Evolutionary conservation across 192 early-diverging fungal genomes (phyloP), one percentile per base, ranked within the genome.

Genomic region (Coemansia sp.): DNA sequence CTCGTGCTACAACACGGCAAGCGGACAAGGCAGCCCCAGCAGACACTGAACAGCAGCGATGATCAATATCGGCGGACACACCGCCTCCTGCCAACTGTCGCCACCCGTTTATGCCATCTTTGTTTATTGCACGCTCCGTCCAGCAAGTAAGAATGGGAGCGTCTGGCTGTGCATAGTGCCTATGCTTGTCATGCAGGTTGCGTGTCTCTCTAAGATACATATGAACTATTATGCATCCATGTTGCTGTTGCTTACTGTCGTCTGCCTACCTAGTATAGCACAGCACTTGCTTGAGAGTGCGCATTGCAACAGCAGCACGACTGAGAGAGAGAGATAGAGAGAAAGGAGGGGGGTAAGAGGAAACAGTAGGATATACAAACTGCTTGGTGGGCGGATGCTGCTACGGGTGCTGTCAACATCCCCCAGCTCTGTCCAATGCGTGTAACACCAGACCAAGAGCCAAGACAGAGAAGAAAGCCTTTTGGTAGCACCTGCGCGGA

Each of bases 1-100:
- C 42, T 37, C 57, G 73, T 65, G 62, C 72, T 53, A 46, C 14
- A 43, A 54, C 2, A 38, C 38, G 37, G 40, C 16, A 38, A 22
- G 40, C 11, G 37, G 11, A 38, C 40, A 20, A 22, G 65, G 25
- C 16, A 67, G 32, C 32, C 14, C 22, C 37, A 64, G 49, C 37
- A 64, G 49, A n/a, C 12, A 40, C 32, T 32, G 40, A 66, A 40
- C 11, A 40, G 43, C 22, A 41, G 22, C 5, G 65, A 22, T 53
- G 48, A 55, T 25, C 54, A 49, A 22, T 43, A 41, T 20, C 43
- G 49, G 55, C 17, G 62, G 43, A 10, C 62, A 48, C 25, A 7
- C 32, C 41, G 62, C 62, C 62, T 49, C 11, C 2, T 48, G 46
- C 46, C 12, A 1, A 11, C 46, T 48, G n/a, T 14, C n/a, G 2